These are phyloP conservation scores for Chlamydomonas sp. DNA, from an alignment of 139 green algal species.

Conservation along the genomic window DNA sequence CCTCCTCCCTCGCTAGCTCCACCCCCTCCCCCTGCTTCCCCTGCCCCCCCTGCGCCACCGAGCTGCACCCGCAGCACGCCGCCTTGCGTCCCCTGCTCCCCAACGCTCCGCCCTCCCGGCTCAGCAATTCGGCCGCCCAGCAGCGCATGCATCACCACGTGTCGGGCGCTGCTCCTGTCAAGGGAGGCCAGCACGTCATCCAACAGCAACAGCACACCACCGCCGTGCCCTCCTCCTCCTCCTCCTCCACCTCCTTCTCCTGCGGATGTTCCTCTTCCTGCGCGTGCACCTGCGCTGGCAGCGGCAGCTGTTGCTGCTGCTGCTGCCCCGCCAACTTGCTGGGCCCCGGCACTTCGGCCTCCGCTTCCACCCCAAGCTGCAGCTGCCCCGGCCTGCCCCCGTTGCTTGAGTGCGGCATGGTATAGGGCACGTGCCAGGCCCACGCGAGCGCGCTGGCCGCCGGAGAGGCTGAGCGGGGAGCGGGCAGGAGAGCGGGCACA, in stretches of 20 bases:
- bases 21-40: no score
- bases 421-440: slow-evolving; percentile 80
- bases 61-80: no score
- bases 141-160: slow-evolving; percentile 53
- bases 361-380: no score
- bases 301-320: not conserved
- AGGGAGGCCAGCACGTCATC: slow-evolving; percentile 79
- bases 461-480: slow-evolving; percentile 37
- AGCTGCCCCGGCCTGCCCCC: not conserved
- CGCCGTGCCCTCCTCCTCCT: no score
- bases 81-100: no score
- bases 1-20: not conserved
- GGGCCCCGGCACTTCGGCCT: no score
- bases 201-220: slow-evolving; percentile 53
- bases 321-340: no score
- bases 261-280: no score
- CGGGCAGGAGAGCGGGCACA: not conserved
- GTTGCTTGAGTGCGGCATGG: slow-evolving; percentile 9
- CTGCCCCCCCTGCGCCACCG: no score
- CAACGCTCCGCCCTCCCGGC: no score
- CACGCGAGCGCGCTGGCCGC: slow-evolving; percentile 50
- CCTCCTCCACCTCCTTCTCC: no score
- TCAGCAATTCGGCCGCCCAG: slow-evolving; percentile 15
- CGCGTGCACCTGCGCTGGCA: not conserved
- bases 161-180: slow-evolving; percentile 53